Evolutionary conservation across 2,329 filamentous ascomycete genomes (phyloP), one percentile per base, ranked within the genome.

Genomic region (Phaeosphaeria sp.): DNA sequence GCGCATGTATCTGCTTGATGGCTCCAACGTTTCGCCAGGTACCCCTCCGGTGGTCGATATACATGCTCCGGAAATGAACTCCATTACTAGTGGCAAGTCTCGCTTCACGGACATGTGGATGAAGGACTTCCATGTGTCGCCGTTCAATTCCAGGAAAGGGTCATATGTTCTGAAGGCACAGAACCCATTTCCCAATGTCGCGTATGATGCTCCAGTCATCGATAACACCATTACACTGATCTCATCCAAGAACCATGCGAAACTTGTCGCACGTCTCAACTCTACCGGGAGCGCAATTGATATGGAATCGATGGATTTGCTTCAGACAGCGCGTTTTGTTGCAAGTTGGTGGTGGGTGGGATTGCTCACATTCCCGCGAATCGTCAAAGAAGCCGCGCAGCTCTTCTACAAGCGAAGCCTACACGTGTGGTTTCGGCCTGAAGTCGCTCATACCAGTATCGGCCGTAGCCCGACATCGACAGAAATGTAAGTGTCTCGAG

Each of bases 121-220:
- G 6, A 93, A 93, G 65, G 89, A 91, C 63, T 91, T 93, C 62
- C 90, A 92, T 68, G 88, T 92, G 18, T 92, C 89, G 1, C 88
- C 89, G 0, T 93, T 93, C 80, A 93, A 90, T 71, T 80, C 80
- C 46, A 71, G 81, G 25, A 79, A 82, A 60, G 81, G 81, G 1
- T 76, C 76, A 0, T 84, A 84, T 65, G 76, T 79, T 1, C 69
- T 83, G 7, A 77, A 77, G 55, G 81, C 82, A 2, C 63, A 76
- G 3, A 77, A 84, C 60, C 82, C 82, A 2, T 76, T 83, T 21
- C 71, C 71, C 18, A 68, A 63, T 9, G 63, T 53, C 25, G 54
- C 52, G 9, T 66, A 10, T 73, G 74, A 50, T 73, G 77, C 20
- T 20, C 64, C 67, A 10, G 72, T 72, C 2, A 79, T 91, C 36